phyloP scores from a whole-genome alignment of 2,329 filamentous ascomycete species.

The Fusarium anthophilum region DNA sequence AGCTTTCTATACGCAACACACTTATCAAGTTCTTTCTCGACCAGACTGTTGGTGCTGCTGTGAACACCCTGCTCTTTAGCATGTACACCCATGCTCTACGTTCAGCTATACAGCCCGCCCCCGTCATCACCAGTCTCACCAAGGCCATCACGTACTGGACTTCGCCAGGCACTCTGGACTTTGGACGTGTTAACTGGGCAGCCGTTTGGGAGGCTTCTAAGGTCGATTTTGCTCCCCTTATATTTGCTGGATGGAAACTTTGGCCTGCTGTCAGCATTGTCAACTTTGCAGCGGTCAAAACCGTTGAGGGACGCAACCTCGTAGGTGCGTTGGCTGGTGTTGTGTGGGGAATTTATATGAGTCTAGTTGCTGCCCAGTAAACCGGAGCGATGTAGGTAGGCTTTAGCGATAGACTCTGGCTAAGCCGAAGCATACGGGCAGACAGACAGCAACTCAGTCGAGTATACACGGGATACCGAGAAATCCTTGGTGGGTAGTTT shows the following conservation, averaged over 20 bases:
- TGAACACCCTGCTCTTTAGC: slow-evolving; percentile 74
- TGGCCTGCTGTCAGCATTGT: slow-evolving; percentile 77
- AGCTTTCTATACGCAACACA: slow-evolving; percentile 71
- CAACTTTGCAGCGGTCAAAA: slow-evolving; percentile 75
- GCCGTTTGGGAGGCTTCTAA: slow-evolving; percentile 55
- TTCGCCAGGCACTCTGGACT: slow-evolving; percentile 54
- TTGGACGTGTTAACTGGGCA: slow-evolving; percentile 55
- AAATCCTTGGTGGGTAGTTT: not conserved
- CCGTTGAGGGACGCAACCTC: slow-evolving; percentile 75
- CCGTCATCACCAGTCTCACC: slow-evolving; percentile 50
- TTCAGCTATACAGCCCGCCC: slow-evolving; percentile 56
- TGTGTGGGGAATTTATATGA: slow-evolving; percentile 79
- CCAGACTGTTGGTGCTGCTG: slow-evolving; percentile 70
- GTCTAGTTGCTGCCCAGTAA: slow-evolving; percentile 61
- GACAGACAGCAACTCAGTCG: not conserved
- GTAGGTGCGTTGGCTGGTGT: slow-evolving; percentile 78
- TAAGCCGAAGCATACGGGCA: not conserved
- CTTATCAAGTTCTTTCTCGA: slow-evolving; percentile 73
- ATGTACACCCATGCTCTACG: slow-evolving; percentile 67
- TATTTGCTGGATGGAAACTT: slow-evolving; percentile 73
- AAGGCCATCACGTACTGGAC: slow-evolving; percentile 49
- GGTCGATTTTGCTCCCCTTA: slow-evolving; percentile 70
- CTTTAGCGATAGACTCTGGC: not conserved
- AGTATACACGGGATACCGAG: not conserved
- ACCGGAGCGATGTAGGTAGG: not conserved